These are phyloP conservation scores for Apiotrichum siamense DNA, from an alignment of 1,284 basidiomycete genomes.

Conservation along the genomic window DNA sequence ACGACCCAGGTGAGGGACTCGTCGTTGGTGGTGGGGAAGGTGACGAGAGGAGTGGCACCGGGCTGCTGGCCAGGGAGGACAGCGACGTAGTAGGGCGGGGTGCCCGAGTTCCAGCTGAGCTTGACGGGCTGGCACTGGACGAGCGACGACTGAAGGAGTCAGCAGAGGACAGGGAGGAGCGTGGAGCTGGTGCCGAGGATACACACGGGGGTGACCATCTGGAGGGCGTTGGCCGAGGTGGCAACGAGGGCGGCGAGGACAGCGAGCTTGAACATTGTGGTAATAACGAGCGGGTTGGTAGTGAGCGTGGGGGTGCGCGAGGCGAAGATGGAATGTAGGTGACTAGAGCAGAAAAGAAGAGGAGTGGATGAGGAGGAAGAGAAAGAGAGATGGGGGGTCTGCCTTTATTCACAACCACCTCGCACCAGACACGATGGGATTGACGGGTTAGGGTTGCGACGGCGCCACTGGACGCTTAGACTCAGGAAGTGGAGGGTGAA, in stretches of 20 bases:
- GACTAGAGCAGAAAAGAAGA: background rate
- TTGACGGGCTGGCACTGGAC: slow-evolving; percentile 40
- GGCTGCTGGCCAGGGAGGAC: slow-evolving; percentile 64
- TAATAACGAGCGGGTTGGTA: background rate
- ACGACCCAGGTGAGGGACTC: slow-evolving; percentile 59
- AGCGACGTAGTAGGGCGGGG: slow-evolving; percentile 59
- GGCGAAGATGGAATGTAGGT: background rate
- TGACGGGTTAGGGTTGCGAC: too few species aligned
- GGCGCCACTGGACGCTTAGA: too few species aligned
- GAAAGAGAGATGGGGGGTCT: background rate
- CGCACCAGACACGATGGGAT: too few species aligned
- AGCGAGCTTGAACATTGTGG: slow-evolving; percentile 8
- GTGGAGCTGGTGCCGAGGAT: background rate
- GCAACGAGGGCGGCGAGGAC: slow-evolving; percentile 4
- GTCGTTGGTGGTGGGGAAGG: slow-evolving; percentile 41
- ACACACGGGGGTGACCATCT: slow-evolving; percentile 7
- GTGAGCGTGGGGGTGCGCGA: background rate
- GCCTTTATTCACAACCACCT: too few species aligned
- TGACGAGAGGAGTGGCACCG: slow-evolving; percentile 48
- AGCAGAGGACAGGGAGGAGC: background rate
- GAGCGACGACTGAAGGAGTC: slow-evolving; percentile 27
- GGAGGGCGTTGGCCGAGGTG: slow-evolving; percentile 4
- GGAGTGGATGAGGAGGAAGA: background rate
- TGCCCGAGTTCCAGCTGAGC: slow-evolving; percentile 57
- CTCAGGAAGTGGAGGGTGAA: too few species aligned